Conservation (phyloP, 139 green algal genomes). For the Chlorella sp. region DNA sequence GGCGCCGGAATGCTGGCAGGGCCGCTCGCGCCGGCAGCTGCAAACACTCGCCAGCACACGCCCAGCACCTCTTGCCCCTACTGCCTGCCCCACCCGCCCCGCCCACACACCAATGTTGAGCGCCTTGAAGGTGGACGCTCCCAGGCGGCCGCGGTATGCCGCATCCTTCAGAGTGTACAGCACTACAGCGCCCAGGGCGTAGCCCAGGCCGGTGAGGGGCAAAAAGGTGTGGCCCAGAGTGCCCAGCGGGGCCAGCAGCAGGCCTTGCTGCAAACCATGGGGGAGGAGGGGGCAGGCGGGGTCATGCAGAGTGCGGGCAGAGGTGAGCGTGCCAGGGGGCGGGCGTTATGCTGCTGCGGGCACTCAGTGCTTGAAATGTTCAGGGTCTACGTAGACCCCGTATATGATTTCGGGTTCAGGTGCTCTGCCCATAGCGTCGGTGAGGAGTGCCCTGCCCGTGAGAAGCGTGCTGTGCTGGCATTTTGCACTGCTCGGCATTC, state of each 20-base stretch:
- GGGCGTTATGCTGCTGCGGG: not conserved
- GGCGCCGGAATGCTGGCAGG: too few species aligned
- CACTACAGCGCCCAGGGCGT: constrained; percentile 39
- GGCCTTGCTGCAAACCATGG: constrained; percentile 1
- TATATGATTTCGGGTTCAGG: too few species aligned
- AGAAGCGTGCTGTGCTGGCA: not conserved
- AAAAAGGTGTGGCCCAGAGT: constrained; percentile 20
- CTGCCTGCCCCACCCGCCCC: not conserved
- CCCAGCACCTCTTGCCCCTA: not conserved
- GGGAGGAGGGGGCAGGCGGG: not conserved
- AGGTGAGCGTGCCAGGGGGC: not conserved
- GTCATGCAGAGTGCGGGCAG: not conserved
- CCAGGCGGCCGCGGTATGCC: constrained; percentile 52
- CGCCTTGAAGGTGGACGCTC: constrained; percentile 65
- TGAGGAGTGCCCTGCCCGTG: too few species aligned
- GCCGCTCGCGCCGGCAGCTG: too few species aligned
- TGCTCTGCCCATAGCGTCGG: too few species aligned
- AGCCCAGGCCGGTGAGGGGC: constrained; percentile 41
- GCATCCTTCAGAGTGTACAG: constrained; percentile 62
- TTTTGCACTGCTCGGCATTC: not conserved
- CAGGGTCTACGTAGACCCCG: too few species aligned
- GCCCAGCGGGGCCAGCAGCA: constrained; percentile 40
- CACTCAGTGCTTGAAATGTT: not conserved
- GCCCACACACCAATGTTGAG: constrained; percentile 54
- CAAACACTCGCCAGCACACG: too few species aligned